Percentiles rank a stretch among this genome's conserved stretches.
Conservation (phyloP, 768 basidiomycete genomes). For the Termitomyces sp. region DNA sequence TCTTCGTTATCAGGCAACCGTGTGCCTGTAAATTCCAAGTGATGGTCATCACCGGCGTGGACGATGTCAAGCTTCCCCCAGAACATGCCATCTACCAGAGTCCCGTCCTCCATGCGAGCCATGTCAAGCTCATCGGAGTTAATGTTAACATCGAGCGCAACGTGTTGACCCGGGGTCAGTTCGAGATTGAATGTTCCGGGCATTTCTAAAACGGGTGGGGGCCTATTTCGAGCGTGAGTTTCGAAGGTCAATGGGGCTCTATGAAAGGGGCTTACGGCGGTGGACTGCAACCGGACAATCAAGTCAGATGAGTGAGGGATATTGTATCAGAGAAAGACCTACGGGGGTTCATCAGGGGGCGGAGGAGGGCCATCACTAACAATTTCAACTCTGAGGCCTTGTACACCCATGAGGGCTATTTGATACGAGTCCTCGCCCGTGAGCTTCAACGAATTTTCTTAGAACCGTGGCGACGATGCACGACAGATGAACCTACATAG, state of each 20-base stretch:
- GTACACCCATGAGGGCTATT: slow-evolving; percentile 81
- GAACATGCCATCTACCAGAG: slow-evolving; percentile 79
- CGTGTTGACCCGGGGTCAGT: slow-evolving; percentile 71
- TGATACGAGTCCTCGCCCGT: slow-evolving; percentile 86
- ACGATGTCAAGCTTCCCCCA: slow-evolving; percentile 87
- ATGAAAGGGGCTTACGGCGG: slow-evolving; percentile 37
- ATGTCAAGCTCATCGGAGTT: slow-evolving; percentile 84
- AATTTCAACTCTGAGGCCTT: slow-evolving; percentile 82
- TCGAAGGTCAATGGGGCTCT: neutral
- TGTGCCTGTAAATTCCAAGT: slow-evolving; percentile 81
- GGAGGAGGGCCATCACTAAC: slow-evolving; percentile 84
- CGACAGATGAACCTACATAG: slow-evolving; percentile 51
- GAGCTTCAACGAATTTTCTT: slow-evolving; percentile 40
- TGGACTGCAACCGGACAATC: slow-evolving; percentile 26
- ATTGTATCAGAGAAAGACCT: slow-evolving; percentile 26
- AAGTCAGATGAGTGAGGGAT: slow-evolving; percentile 8
- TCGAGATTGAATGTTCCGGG: slow-evolving; percentile 82
- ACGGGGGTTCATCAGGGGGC: slow-evolving; percentile 83
- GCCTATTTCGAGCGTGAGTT: slow-evolving; percentile 26
- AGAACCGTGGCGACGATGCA: slow-evolving; percentile 4
- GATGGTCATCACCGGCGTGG: slow-evolving; percentile 72
- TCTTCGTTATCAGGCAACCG: slow-evolving; percentile 61
- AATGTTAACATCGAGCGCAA: slow-evolving; percentile 77
- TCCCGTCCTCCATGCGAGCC: slow-evolving; percentile 90
- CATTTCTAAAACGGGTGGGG: slow-evolving; percentile 82